Evolutionary conservation across 129 eudicot genomes (phyloP).

Genomic region (Solidago caesia): DNA sequence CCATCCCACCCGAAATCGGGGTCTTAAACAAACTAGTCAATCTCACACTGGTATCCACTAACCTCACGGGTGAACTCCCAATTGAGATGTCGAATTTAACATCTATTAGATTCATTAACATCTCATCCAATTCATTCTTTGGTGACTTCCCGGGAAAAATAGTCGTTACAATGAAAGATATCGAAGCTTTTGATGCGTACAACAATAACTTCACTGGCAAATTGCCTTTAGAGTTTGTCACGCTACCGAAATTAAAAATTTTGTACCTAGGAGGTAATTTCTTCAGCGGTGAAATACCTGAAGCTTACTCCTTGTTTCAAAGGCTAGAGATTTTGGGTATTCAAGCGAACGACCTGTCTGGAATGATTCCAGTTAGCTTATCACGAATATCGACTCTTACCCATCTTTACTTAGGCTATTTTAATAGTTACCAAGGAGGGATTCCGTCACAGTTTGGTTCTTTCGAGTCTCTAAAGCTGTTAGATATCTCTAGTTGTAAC

Average conservation of each 20-base stretch:
- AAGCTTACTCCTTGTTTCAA: conserved; percentile 40
- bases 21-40: conserved; percentile 43
- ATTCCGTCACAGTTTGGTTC: conserved; percentile 74
- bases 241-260: conserved; percentile 30
- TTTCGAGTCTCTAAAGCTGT: conserved; percentile 33
- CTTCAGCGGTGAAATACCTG: conserved; percentile 75
- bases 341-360: conserved; percentile 60
- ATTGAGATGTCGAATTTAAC: conserved; percentile 45
- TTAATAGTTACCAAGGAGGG: conserved; percentile 58
- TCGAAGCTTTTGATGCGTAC: conserved; percentile 60
- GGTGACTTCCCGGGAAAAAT: conserved; percentile 55
- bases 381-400: conserved; percentile 44
- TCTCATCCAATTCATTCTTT: conserved; percentile 44
- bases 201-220: conserved; percentile 65
- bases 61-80: conserved; percentile 82
- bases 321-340: conserved; percentile 41
- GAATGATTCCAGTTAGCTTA: conserved; percentile 62
- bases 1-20: conserved; percentile 65
- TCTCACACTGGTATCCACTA: conserved; percentile 51
- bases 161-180: conserved; percentile 34
- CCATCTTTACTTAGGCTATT: conserved; percentile 52
- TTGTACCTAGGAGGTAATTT: conserved; percentile 71
- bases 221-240: conserved; percentile 53
- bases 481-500: conserved; percentile 57
- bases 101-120: conserved; percentile 43